Percentiles rank a stretch among this genome's conserved stretches.
Conservation (phyloP, 192 early-diverging fungal species). For the Rhizoclosmatium sp. region DNA sequence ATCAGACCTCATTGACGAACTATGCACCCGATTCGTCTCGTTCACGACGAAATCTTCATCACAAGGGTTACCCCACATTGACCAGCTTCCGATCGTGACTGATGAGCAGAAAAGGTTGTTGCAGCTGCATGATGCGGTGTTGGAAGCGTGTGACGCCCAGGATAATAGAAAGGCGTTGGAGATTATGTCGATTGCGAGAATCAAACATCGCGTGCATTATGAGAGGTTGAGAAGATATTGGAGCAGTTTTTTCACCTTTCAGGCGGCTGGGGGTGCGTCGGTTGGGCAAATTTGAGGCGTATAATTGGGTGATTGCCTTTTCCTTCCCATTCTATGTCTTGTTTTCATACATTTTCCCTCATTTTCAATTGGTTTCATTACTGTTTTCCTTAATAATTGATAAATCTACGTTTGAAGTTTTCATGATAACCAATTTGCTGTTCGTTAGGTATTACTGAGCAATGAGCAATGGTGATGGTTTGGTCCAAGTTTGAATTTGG, state of each 20-base stretch:
- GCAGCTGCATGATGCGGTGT: neutral
- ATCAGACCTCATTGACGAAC: neutral
- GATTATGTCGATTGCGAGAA: neutral
- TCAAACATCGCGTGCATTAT: conserved; percentile 4
- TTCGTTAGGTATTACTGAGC: no score
- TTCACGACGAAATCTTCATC: neutral
- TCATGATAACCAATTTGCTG: no score
- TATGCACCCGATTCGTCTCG: neutral
- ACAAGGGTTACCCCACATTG: neutral
- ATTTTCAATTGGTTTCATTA: no score
- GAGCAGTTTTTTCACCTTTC: neutral
- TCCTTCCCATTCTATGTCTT: no score
- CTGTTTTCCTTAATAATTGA: no score
- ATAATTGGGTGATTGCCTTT: no score
- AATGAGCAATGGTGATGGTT: no score
- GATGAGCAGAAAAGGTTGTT: conserved; percentile 2
- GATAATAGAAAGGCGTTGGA: neutral
- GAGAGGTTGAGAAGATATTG: neutral
- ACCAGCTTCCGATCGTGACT: neutral
- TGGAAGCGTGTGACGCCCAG: neutral
- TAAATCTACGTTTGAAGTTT: no score
- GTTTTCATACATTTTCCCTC: no score
- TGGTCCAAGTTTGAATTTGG: no score
- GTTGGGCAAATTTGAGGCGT: no score
- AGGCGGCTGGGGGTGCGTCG: no score